Base-by-base conservation (phyloP, 2,329 filamentous ascomycete species). In the Cryphonectria carpinicola region DNA sequence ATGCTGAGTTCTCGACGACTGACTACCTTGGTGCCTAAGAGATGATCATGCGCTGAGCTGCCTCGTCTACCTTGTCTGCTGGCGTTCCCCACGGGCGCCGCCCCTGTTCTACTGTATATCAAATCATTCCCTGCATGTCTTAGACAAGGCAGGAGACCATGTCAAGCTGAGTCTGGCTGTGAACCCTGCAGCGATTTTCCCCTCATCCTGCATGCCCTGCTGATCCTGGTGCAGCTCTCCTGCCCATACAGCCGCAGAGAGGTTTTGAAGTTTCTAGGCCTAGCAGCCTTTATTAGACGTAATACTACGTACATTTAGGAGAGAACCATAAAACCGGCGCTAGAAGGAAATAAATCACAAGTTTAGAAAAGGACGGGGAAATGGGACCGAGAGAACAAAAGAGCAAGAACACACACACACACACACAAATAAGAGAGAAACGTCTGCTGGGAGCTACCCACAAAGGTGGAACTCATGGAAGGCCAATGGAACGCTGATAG, bases 401-500 rank as follows among this genome's bases (percentile, higher is more conserved):
- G 37, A 39, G 37, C 37, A 39, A 39, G 10, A 0, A 39, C 37
- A 11, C 37, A 39, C 10, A 39, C 37, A 11, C 37, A 39, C 8
- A 39, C 37, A 39, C 37, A 39, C 8, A 14, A 54, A 54, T 14
- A 32, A 25, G n/a, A 54, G n/a, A 37, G 10, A 66, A 39, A 60
- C 17, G 56, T 22, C 22, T 39, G 58, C 19, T 58, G 54, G 54
- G 28, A 32, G 35, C 25, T 32, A 8, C 25, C 13, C 11, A 13
- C 25, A n/a, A n/a, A 22, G 17, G n/a, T 32, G 39, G 63, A 49
- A 39, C 35, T 58, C 32, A 8, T 65, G 54, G 54, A 67, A 61
- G 56, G 28, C 56, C 35, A 28, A 49, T 67, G 37, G 66, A 67
- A 67, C 22, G 52, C 37, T 49, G 56, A 14, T 67, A 17, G 66